Evolutionary conservation across 805 yeast species (phyloP).

Genomic region (Hanseniaspora hatyaiensis): DNA sequence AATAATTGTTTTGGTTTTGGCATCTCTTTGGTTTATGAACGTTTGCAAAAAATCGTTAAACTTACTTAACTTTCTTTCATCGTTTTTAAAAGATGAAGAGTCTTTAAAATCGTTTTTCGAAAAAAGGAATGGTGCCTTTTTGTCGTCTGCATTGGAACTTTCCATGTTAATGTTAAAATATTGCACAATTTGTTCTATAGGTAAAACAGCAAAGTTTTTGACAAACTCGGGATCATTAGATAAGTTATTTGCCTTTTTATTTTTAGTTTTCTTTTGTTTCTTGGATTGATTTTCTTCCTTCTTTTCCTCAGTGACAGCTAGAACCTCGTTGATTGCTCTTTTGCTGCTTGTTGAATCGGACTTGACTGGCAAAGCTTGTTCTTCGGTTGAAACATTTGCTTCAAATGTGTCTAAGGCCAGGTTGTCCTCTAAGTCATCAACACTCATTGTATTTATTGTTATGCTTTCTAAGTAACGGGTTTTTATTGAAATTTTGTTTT

Average conservation of each 20-base stretch:
- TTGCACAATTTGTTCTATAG: conserved; percentile 15
- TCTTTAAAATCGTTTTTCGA: conserved; percentile 39
- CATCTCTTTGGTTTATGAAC: conserved; percentile 32
- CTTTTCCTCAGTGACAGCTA: too few species aligned
- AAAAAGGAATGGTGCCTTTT: conserved; percentile 17
- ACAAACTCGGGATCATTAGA: conserved; percentile 16
- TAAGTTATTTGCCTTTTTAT: conserved; percentile 16
- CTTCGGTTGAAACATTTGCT: too few species aligned
- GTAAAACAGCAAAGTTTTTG: conserved; percentile 5
- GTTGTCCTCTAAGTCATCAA: conserved; percentile 74
- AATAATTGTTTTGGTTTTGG: conserved; percentile 34
- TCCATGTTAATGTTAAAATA: conserved; percentile 23
- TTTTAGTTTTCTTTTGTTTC: conserved; percentile 17
- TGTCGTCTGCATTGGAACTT: conserved; percentile 5
- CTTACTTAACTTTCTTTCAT: conserved; percentile 44
- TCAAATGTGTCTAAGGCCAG: conserved; percentile 55
- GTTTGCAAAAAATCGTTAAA: conserved; percentile 42
- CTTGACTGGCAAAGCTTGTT: conserved; percentile 26
- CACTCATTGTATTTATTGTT: conserved; percentile 21
- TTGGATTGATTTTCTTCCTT: conserved; percentile 15
- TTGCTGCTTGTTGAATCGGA: conserved; percentile 26
- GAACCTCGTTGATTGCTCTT: too few species aligned
- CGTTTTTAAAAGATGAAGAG: conserved; percentile 43
- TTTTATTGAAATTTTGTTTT: neutral
- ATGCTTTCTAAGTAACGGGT: neutral